These are phyloP conservation scores for Cinnamomum micranthum DNA, from an alignment of 164 flowering plant species.

Conservation along the genomic window DNA sequence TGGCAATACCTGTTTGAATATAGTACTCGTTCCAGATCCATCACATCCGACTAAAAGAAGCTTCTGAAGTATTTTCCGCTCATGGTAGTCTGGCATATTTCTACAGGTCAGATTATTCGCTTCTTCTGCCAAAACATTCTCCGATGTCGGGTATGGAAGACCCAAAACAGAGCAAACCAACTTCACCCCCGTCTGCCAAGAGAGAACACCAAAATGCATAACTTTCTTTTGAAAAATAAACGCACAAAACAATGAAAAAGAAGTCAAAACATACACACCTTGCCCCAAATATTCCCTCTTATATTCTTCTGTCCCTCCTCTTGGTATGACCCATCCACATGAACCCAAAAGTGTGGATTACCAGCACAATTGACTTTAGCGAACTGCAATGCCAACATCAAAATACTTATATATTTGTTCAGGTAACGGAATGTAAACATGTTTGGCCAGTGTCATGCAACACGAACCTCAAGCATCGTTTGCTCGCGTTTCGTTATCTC, in stretches of 20 bases:
- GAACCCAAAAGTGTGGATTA: constrained; percentile 93
- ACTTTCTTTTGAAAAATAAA: not conserved
- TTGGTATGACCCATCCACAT: constrained; percentile 91
- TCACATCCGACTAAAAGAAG: constrained; percentile 73
- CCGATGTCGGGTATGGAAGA: constrained; percentile 73
- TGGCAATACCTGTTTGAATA: constrained; percentile 79
- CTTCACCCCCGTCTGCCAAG: constrained; percentile 67
- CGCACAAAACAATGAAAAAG: not conserved
- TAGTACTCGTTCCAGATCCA: constrained; percentile 90
- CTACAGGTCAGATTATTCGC: constrained; percentile 21
- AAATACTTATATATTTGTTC: too few relatives aligned
- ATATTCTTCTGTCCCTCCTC: constrained; percentile 95
- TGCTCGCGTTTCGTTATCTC: constrained; percentile 89
- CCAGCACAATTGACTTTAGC: constrained; percentile 98
- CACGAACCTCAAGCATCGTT: constrained; percentile 80
- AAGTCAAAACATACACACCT: constrained; percentile 39
- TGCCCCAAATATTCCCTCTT: constrained; percentile 90
- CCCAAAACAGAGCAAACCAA: constrained; percentile 77
- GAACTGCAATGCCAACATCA: constrained; percentile 40
- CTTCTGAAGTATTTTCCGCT: constrained; percentile 58
- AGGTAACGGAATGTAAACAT: not conserved
- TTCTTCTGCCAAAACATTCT: constrained; percentile 45
- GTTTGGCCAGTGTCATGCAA: not conserved
- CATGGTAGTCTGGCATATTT: constrained; percentile 54
- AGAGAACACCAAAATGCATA: constrained; percentile 7